These are phyloP conservation scores for Micractinium sp. DNA, from an alignment of 139 green algal species.

Conservation along the genomic window DNA sequence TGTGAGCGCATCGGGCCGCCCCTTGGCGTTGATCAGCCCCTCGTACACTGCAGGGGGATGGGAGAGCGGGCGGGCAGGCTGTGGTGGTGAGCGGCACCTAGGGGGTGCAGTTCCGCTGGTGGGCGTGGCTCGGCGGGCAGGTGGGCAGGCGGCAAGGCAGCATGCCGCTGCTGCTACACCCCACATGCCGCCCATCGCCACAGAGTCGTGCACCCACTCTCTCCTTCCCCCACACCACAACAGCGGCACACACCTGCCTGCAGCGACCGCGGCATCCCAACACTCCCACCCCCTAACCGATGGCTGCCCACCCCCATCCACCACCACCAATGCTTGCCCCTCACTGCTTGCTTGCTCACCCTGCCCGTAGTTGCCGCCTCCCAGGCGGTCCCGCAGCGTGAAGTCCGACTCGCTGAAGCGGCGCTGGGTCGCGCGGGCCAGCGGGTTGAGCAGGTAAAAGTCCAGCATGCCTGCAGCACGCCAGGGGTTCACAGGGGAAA, in stretches of 20 bases:
- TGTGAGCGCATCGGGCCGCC: slow-evolving; percentile 40
- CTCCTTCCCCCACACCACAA: too few species aligned
- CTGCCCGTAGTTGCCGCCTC: slow-evolving; percentile 92
- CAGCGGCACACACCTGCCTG: too few species aligned
- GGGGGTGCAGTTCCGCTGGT: neutral
- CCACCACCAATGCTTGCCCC: too few species aligned
- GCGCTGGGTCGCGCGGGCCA: slow-evolving; percentile 50
- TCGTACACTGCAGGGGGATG: slow-evolving; percentile 53
- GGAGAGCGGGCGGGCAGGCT: neutral
- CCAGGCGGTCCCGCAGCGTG: slow-evolving; percentile 70
- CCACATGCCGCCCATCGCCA: too few species aligned
- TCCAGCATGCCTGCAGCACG: slow-evolving; percentile 67
- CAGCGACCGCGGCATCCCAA: too few species aligned
- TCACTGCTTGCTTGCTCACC: slow-evolving; percentile 17
- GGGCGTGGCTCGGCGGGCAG: neutral
- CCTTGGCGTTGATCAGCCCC: slow-evolving; percentile 46
- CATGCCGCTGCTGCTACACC: neutral
- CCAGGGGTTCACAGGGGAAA: neutral
- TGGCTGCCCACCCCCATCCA: too few species aligned
- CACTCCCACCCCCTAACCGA: too few species aligned
- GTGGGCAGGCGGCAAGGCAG: neutral
- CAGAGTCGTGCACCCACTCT: too few species aligned
- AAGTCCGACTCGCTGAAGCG: slow-evolving; percentile 62
- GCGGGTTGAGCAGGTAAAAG: slow-evolving; percentile 77
- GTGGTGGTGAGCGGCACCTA: neutral